These are phyloP conservation scores for Botrytis pseudocinerea DNA, from an alignment of 2,329 filamentous ascomycete species.

Conservation along the genomic window DNA sequence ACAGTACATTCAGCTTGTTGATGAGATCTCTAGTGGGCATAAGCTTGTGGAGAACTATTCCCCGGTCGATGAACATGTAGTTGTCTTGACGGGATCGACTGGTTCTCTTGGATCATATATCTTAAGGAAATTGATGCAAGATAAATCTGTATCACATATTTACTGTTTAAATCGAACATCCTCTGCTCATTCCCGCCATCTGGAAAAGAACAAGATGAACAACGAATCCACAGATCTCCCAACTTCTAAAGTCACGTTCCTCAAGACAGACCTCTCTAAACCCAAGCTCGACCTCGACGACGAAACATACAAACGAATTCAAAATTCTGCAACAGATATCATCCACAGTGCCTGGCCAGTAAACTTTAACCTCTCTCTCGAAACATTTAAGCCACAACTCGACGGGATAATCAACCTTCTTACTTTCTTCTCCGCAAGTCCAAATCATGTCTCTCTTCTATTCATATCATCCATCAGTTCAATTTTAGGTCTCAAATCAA, in stretches of 20 bases:
- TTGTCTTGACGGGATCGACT: constrained; percentile 50
- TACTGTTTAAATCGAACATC: constrained; percentile 49
- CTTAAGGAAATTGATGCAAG: constrained; percentile 43
- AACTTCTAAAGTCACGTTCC: constrained; percentile 47
- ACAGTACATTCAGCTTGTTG: constrained; percentile 1
- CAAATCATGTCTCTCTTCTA: constrained; percentile 29
- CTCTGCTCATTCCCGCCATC: constrained; percentile 20
- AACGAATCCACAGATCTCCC: neutral
- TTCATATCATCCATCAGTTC: constrained; percentile 39
- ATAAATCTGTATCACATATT: constrained; percentile 44
- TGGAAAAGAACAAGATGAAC: constrained; percentile 25
- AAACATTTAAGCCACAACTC: constrained; percentile 43
- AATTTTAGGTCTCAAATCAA: constrained; percentile 29
- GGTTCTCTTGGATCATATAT: constrained; percentile 52
- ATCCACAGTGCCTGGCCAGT: constrained; percentile 43
- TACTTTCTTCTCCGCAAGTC: constrained; percentile 21
- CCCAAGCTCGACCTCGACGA: constrained; percentile 50
- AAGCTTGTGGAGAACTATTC: neutral
- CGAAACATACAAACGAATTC: constrained; percentile 21
- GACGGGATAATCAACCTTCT: constrained; percentile 45
- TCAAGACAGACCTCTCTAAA: constrained; percentile 49
- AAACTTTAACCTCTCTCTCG: constrained; percentile 42
- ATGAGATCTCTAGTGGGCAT: neutral
- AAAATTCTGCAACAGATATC: constrained; percentile 29
- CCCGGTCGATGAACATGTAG: constrained; percentile 23